Evolutionary conservation across 1,284 basidiomycete species (phyloP).

Genomic region (Sanghuangporus weigelae): DNA sequence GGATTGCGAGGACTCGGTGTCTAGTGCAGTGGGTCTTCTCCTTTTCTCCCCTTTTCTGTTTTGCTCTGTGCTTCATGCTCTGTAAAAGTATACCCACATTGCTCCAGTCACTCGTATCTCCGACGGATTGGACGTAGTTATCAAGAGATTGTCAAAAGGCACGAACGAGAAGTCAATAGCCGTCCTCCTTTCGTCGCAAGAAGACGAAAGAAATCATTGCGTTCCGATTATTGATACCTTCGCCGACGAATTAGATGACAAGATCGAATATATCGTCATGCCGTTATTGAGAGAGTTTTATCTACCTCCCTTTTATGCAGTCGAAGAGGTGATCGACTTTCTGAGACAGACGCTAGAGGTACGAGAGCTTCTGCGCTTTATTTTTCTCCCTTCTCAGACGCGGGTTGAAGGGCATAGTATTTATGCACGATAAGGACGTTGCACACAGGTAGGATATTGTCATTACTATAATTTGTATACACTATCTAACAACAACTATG

Average conservation of each 20-base stretch:
- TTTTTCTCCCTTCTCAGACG: neutral
- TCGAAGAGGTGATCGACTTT: conserved; percentile 8
- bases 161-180: neutral
- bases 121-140: neutral
- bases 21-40: neutral
- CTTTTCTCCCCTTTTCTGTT: too few species aligned
- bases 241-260: neutral
- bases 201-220: conserved; percentile 18
- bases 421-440: conserved; percentile 1
- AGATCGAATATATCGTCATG: conserved; percentile 7
- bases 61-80: too few species aligned
- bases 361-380: neutral
- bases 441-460: conserved; percentile 1
- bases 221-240: conserved; percentile 17
- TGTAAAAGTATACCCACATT: too few species aligned
- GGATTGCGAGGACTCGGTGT: conserved; percentile 19
- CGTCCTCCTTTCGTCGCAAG: conserved; percentile 10
- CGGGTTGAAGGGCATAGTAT: conserved; percentile 1
- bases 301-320: neutral
- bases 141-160: neutral
- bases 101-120: neutral
- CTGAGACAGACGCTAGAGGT: conserved; percentile 12
- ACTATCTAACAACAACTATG: neutral
- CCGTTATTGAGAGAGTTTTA: conserved; percentile 8
- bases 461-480: neutral